These are phyloP conservation scores for Alloteropsis semialata DNA, from an alignment of 176 grass and related monocot species.

Conservation along the genomic window DNA sequence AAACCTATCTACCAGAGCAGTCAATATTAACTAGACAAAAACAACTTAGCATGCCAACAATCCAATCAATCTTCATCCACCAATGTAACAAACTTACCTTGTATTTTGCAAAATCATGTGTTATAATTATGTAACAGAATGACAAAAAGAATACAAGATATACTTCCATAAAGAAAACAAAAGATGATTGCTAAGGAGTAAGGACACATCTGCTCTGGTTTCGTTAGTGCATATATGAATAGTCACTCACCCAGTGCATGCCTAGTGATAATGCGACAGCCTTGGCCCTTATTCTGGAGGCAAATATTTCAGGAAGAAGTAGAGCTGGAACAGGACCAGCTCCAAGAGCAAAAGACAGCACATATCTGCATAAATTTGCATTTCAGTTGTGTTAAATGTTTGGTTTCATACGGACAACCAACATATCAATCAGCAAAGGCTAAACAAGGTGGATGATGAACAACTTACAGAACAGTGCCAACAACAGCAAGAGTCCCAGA, in stretches of 20 bases:
- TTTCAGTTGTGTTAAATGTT: conserved; percentile 15
- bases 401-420: neutral
- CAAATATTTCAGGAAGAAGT: conserved; percentile 98
- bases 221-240: neutral
- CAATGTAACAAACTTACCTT: neutral
- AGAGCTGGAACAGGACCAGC: conserved; percentile 96
- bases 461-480: conserved; percentile 90
- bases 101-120: conserved; percentile 10
- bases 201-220: neutral
- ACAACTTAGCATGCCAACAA: neutral
- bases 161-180: neutral
- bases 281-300: conserved; percentile 99
- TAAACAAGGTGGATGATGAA: conserved; percentile 10
- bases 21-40: neutral
- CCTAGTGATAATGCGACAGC: conserved; percentile 93
- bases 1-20: neutral
- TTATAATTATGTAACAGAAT: neutral
- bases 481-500: conserved; percentile 82
- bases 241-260: conserved; percentile 94
- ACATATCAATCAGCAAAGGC: neutral
- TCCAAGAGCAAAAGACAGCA: conserved; percentile 93
- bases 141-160: neutral
- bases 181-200: neutral
- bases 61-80: neutral
- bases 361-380: conserved; percentile 63